Evolutionary conservation across 2,329 filamentous ascomycete genomes (phyloP).

Genomic region (Monosporascus sp.): DNA sequence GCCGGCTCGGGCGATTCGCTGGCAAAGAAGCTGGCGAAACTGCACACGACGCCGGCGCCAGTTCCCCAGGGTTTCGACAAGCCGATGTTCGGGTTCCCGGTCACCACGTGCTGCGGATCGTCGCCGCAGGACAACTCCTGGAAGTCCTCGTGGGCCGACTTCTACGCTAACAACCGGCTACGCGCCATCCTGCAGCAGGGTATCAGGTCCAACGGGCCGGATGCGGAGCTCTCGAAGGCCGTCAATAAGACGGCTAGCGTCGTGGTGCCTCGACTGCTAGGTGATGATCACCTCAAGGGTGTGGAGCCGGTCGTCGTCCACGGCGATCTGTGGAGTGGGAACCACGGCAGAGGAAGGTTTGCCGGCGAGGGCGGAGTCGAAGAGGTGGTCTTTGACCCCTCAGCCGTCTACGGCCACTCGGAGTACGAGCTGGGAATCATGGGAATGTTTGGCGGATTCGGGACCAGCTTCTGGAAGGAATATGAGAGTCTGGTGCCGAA

Average conservation of each 20-base stretch:
- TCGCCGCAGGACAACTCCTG: constrained; percentile 77
- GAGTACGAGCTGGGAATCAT: constrained; percentile 94
- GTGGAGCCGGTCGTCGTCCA: constrained; percentile 78
- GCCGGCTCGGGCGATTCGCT: constrained; percentile 51
- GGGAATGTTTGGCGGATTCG: constrained; percentile 93
- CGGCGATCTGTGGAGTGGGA: constrained; percentile 92
- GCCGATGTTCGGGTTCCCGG: constrained; percentile 77
- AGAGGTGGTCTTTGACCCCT: constrained; percentile 78
- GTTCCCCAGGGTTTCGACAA: constrained; percentile 49
- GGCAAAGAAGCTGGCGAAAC: constrained; percentile 68
- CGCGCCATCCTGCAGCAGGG: constrained; percentile 56
- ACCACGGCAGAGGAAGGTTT: constrained; percentile 64
- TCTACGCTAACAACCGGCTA: constrained; percentile 74
- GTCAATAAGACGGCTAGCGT: constrained; percentile 58
- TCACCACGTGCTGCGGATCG: constrained; percentile 79
- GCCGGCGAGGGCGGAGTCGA: constrained; percentile 46
- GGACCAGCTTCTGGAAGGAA: constrained; percentile 63
- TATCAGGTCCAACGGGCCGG: constrained; percentile 56
- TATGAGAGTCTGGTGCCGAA: constrained; percentile 73
- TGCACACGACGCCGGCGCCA: constrained; percentile 73
- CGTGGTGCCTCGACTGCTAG: constrained; percentile 73
- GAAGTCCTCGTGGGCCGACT: constrained; percentile 71
- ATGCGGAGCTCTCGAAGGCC: constrained; percentile 54
- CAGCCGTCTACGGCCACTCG: constrained; percentile 74
- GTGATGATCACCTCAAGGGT: constrained; percentile 57